A percentile compares a stretch with the other conserved stretches of the same genome.
Evolutionary conservation across 805 yeast species (phyloP).

Genomic region (Jamesozyma rosinii): DNA sequence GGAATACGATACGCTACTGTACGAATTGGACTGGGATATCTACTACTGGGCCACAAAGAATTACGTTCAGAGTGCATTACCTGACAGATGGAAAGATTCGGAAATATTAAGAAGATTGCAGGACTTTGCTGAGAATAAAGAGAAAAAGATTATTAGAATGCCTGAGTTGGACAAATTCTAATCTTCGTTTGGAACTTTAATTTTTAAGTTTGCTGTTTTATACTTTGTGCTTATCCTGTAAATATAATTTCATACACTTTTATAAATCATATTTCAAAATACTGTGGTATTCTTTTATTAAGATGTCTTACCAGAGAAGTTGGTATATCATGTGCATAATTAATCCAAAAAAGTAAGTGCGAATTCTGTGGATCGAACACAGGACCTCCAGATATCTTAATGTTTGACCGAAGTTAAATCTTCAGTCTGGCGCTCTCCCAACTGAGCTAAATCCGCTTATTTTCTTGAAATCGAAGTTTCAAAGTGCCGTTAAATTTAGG

Average conservation of each 20-base stretch:
- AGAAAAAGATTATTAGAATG: constrained; percentile 73
- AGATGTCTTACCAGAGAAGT: background rate
- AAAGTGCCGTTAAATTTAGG: no score
- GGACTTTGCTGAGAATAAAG: constrained; percentile 62
- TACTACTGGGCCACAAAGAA: constrained; percentile 95
- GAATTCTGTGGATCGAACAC: constrained; percentile 79
- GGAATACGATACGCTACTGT: constrained; percentile 78
- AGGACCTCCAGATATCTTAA: constrained; percentile 55
- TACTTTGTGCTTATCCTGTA: background rate
- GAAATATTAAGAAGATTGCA: constrained; percentile 57
- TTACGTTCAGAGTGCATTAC: constrained; percentile 72
- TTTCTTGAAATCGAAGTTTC: no score
- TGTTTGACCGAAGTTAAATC: constrained; percentile 11
- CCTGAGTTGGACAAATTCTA: constrained; percentile 46
- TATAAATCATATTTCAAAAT: background rate
- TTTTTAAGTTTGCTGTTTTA: background rate
- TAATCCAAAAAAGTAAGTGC: constrained; percentile 31
- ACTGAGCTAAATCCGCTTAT: constrained; percentile 36
- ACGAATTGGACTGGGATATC: constrained; percentile 98
- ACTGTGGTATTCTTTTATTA: background rate
- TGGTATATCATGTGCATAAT: background rate
- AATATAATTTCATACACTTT: background rate
- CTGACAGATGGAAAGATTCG: constrained; percentile 73
- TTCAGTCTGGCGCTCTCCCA: constrained; percentile 40
- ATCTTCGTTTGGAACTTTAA: background rate